Conservation (phyloP, 192 early-diverging fungal species). For the Spinellus fusiger region DNA sequence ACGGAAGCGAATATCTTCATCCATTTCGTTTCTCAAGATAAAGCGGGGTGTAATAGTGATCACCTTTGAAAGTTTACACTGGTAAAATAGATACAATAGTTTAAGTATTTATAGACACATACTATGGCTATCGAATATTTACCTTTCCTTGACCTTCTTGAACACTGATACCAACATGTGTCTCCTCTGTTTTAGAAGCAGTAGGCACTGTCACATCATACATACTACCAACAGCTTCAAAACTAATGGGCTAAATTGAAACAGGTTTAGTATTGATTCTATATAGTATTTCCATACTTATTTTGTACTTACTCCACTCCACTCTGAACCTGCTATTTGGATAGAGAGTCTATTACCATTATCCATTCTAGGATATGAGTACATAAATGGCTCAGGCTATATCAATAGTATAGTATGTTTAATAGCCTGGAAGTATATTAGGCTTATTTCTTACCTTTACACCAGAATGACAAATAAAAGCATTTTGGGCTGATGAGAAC, state of each 20-base stretch:
- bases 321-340: constrained; percentile 66
- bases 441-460: background rate
- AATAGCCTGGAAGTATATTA: background rate
- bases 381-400: constrained; percentile 77
- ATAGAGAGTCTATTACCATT: constrained; percentile 78
- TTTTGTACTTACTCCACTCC: constrained; percentile 56
- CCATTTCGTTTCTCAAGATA: constrained; percentile 78
- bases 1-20: constrained; percentile 66
- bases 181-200: constrained; percentile 41
- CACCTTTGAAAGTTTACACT: constrained; percentile 75
- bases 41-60: constrained; percentile 89
- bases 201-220: constrained; percentile 71
- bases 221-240: constrained; percentile 90
- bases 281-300: background rate
- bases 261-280: constrained; percentile 14
- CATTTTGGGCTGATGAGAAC: constrained; percentile 64
- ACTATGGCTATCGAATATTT: background rate
- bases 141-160: constrained; percentile 85
- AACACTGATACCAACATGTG: constrained; percentile 79
- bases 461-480: constrained; percentile 9
- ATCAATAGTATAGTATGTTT: background rate
- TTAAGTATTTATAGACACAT: background rate
- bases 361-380: constrained; percentile 86
- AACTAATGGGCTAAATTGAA: constrained; percentile 62
- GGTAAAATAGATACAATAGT: constrained; percentile 4